A percentile compares a stretch with the other conserved stretches of the same genome.
Conservation (phyloP, 306 rosid species). For the Gynostemma pentaphyllum region DNA sequence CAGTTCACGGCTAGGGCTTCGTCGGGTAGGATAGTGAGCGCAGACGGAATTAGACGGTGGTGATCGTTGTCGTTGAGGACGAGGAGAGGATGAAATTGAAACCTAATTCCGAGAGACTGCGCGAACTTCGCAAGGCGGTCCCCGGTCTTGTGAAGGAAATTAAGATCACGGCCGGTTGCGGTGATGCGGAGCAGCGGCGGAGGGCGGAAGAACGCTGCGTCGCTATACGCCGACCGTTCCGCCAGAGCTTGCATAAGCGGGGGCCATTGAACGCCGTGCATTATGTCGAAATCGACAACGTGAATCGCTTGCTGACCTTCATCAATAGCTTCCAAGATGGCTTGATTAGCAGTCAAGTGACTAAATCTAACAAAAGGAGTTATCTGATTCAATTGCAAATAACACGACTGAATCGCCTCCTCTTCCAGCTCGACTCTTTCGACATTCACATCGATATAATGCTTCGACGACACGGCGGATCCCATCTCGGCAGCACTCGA, state of each 20-base stretch:
- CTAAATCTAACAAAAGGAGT: constrained; percentile 40
- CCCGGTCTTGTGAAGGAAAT: constrained; percentile 31
- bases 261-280: constrained; percentile 57
- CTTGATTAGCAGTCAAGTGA: constrained; percentile 48
- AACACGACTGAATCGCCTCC: constrained; percentile 23
- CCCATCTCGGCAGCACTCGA: not conserved
- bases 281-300: constrained; percentile 40
- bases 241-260: constrained; percentile 53
- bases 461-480: constrained; percentile 3
- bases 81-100: constrained; percentile 36
- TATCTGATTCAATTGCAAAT: constrained; percentile 37
- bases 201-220: constrained; percentile 12
- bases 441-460: not conserved
- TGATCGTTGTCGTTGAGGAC: constrained; percentile 6
- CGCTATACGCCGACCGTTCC: constrained; percentile 15
- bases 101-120: constrained; percentile 31
- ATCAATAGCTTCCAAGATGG: constrained; percentile 39
- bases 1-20: constrained; percentile 47
- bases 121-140: constrained; percentile 38
- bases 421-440: not conserved
- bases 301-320: constrained; percentile 25
- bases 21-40: constrained; percentile 15
- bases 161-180: constrained; percentile 30
- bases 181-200: constrained; percentile 41
- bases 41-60: constrained; percentile 10